Base-by-base conservation (phyloP, 257 asterid genomes). In the Solanum microdontum region DNA sequence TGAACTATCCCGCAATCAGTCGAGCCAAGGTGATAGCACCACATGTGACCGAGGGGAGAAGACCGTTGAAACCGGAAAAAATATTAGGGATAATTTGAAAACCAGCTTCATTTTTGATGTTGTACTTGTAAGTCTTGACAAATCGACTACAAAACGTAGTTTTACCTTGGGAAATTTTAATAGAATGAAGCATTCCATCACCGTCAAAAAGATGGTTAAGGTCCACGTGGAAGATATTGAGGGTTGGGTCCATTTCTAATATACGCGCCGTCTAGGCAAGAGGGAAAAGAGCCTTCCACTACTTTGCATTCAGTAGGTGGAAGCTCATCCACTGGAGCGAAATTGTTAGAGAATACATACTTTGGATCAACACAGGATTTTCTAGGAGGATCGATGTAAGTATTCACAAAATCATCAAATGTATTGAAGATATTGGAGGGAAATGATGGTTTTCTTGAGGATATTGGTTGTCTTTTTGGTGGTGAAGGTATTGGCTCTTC, bases 221-320 rank as follows among this genome's bases (percentile, higher is more conserved):
- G 95, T 0, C 98, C 98, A 24, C 94, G 92, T 28, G 98, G 98
- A 64, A 91, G 91, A 87, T 92, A 90, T 77, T 95, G 98, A 2
- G 98, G 98, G 87, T 94, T 95, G 0, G 98, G 98, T 88, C 98
- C 98, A 77, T 94, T 95, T 34, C 97, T 95, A 82, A 95, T 92
- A 92, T 95, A 95, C 15, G 93, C 94, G 17, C 98, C 98, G 55
- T 93, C 91, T n/a, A 94, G 98, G 62, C 92, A 87, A 7, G 89
- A 51, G 0, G 97, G 98, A n/a, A 95, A 93, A 40, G 93, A 58
- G 62, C 98, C 98, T 30, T 91, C 89, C 11, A 90, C 89, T 34
- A 94, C 91, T 55, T 89, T 55, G 86, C 98, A 95, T 2, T 88
- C 90, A 13, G 94, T 33, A 17, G 80, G 80, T 15, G 80, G 28